These are phyloP conservation scores for Candida verbasci DNA, from an alignment of 805 yeast species.

Conservation along the genomic window DNA sequence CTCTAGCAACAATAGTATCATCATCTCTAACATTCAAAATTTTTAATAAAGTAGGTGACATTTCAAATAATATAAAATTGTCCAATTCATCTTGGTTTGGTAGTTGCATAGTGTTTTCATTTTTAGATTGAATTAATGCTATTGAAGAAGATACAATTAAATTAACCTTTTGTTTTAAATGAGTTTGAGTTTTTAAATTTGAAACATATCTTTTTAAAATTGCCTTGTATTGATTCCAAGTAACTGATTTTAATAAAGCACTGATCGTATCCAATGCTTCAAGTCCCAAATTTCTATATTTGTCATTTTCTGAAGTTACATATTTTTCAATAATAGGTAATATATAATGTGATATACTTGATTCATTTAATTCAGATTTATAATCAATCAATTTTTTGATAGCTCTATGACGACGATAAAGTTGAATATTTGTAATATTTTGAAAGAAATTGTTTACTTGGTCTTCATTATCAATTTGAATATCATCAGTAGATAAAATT, in stretches of 20 bases:
- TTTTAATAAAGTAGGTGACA: conserved; percentile 59
- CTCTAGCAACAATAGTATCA: conserved; percentile 69
- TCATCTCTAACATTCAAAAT: conserved; percentile 65
- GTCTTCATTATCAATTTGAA: conserved; percentile 72
- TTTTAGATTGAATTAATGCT: conserved; percentile 39
- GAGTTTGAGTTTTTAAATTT: conserved; percentile 30
- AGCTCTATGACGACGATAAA: conserved; percentile 83
- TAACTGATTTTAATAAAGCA: conserved; percentile 48
- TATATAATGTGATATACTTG: conserved; percentile 70
- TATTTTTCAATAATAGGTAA: conserved; percentile 84
- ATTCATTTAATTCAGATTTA: conserved; percentile 43
- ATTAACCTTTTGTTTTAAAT: conserved; percentile 52
- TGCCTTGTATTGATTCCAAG: conserved; percentile 80
- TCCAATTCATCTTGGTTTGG: conserved; percentile 27
- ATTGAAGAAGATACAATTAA: conserved; percentile 55
- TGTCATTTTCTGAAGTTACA: conserved; percentile 56
- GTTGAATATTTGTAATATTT: conserved; percentile 78
- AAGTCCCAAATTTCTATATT: conserved; percentile 55
- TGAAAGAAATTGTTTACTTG: conserved; percentile 53
- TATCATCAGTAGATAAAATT: conserved; percentile 40
- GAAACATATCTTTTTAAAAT: conserved; percentile 64
- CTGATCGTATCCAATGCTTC: conserved; percentile 66
- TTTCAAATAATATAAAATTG: conserved; percentile 45
- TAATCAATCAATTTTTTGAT: conserved; percentile 56
- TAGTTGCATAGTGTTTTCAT: conserved; percentile 15